Base-by-base conservation (phyloP, 345 rosid genomes). In the Aquilaria sinensis region DNA sequence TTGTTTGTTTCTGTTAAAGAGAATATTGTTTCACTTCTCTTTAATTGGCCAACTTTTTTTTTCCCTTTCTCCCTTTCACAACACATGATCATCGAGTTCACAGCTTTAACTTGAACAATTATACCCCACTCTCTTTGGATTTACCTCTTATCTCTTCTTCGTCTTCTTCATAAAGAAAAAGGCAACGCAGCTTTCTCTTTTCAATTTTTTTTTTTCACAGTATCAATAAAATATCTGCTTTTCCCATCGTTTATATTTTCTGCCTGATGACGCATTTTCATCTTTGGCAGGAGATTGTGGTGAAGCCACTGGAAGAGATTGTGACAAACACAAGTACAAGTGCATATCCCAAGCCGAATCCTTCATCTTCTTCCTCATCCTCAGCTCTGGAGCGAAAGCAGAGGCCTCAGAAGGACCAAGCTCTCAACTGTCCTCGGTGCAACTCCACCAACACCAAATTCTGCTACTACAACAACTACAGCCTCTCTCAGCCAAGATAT, bases 401-500 rank as follows among this genome's bases (percentile, higher is more conserved):
- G 56, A 84, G 92, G 66, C 91, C 96, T 10, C 89, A 81, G 54
- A 90, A 88, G 60, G 96, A 88, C 31, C 91, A 86, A 72, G 87
- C 89, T 55, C 56, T 88, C 67, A 94, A 91, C 81, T 94, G 99
- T 61, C 99, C 99, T 37, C 81, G 99, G 79, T 94, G 97, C 82
- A 90, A 86, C 76, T 94, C 99, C 51, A 78, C 80, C 30, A 88
- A 90, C 86, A 94, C 99, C 62, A 94, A 94, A 71, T 94, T 94
- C 76, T 94, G 99, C 70, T 94, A 94, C 74, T 94, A 94, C 78
- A 94, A 94, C 87, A 94, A 94, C 72, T 94, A 94, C 81, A 94
- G 99, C 61, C 88, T 94, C 73, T 85, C 97, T 13, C 99, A 94
- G 41, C 99, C 99, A 16, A 84, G 99, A 67, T 94, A 86, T 80